phyloP scores from a whole-genome alignment of 768 basidiomycete species.

The Coprinopsis strossmayeri region DNA sequence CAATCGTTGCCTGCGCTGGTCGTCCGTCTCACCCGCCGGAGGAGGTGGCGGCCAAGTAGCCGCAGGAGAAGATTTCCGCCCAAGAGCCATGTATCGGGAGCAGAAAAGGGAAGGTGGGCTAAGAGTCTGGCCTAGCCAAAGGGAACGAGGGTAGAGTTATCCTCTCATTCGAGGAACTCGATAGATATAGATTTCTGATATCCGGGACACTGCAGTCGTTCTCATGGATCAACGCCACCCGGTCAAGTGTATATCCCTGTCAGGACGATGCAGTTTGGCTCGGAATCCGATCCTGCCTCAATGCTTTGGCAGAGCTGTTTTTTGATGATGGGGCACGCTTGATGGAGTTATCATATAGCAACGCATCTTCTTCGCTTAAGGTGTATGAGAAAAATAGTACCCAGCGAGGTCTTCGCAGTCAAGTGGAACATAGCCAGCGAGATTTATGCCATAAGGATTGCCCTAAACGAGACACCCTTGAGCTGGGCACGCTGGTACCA shows the following conservation, averaged over 20 bases:
- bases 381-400: too few relatives aligned
- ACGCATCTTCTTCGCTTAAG: neutral
- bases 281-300: neutral
- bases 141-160: neutral
- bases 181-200: neutral
- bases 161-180: neutral
- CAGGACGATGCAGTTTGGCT: neutral
- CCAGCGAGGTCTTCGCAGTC: too few relatives aligned
- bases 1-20: slow-evolving; percentile 32
- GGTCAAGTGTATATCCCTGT: neutral
- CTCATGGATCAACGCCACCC: slow-evolving; percentile 1
- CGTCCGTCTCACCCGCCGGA: slow-evolving; percentile 32
- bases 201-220: neutral
- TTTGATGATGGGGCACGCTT: neutral
- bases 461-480: too few relatives aligned
- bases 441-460: too few relatives aligned
- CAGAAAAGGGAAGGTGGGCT: too few relatives aligned
- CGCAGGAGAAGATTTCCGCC: neutral
- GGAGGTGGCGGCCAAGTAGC: slow-evolving; percentile 14
- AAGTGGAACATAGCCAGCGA: too few relatives aligned
- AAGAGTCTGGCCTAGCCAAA: neutral
- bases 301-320: neutral
- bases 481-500: too few relatives aligned
- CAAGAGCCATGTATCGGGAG: neutral
- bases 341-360: neutral